Percentiles rank a stretch among this genome's conserved stretches.
Evolutionary conservation across 164 flowering plant genomes (phyloP).

Genomic region (Aristolochia fimbriata): DNA sequence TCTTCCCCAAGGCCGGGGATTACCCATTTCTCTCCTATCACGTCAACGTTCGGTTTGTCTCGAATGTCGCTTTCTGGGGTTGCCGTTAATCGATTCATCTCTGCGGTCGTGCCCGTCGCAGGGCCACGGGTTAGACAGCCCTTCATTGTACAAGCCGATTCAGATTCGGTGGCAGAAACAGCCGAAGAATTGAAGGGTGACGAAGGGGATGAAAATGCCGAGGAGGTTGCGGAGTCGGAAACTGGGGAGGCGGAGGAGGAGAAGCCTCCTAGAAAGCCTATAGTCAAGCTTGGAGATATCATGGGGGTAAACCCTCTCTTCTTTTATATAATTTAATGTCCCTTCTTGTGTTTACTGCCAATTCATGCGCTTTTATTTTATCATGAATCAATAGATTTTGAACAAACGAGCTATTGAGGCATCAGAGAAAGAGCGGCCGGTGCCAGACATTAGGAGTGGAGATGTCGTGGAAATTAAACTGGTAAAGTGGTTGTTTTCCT

Average conservation of each 20-base stretch:
- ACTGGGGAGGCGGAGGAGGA: conserved; percentile 18
- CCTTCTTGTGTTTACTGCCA: too few relatives aligned
- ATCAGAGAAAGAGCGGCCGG: conserved; percentile 40
- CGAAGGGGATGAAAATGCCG: conserved; percentile 14
- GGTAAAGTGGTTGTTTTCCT: conserved; percentile 25
- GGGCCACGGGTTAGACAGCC: conserved; percentile 8
- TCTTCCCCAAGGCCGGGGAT: conserved; percentile 22
- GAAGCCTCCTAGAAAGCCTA: conserved; percentile 33
- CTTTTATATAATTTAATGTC: background rate
- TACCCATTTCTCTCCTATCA: conserved; percentile 13
- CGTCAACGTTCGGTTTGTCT: conserved; percentile 11
- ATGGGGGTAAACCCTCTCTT: conserved; percentile 63
- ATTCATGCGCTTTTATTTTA: background rate
- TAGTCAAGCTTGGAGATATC: conserved; percentile 69
- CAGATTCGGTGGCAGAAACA: conserved; percentile 17
- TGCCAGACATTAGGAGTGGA: conserved; percentile 76
- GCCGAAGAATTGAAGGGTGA: conserved; percentile 11
- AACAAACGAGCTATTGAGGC: conserved; percentile 83
- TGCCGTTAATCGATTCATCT: conserved; percentile 12
- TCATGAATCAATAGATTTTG: conserved; percentile 27
- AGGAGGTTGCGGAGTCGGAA: conserved; percentile 12
- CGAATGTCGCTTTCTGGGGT: conserved; percentile 19
- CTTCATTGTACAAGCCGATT: conserved; percentile 43
- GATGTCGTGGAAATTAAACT: conserved; percentile 80
- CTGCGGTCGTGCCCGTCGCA: background rate